Evolutionary conservation across 306 rosid genomes (phyloP), one percentile per base, ranked within the genome.

Genomic region (Geum urbanum): DNA sequence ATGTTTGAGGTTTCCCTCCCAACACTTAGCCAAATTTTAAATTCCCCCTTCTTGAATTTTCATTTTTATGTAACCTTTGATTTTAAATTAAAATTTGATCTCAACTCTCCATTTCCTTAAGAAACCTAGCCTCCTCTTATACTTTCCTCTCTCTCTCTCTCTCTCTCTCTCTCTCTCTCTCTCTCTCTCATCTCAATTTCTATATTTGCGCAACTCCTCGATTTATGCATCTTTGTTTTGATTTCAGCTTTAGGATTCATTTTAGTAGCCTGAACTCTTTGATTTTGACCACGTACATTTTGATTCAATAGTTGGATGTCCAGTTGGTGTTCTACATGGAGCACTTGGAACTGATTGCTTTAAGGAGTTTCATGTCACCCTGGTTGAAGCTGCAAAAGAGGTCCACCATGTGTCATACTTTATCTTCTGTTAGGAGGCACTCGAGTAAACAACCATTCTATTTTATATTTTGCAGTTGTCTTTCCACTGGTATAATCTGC

Each of bases 321-420:
- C n/a, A n/a, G n/a, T 91, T 73, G 89, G 88, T 69, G 74, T 95
- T 67, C 99, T 91, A 54, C 89, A 91, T 78, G 99, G 99, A 16
- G 95, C 99, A 44, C 92, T 89, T 50, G 96, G 92, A 73, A 87
- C 97, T 65, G 63, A 40, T 66, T 95, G 99, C 89, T 95, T 91
- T 73, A 78, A 76, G 82, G 89, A 91, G 71, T 95, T 95, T 76
- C 99, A 95, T 71, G 47, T 35, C 74, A 75, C 89, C 76, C 84
- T 95, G 3, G 81, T 80, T 70, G 84, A 76, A 76, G 97, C 99
- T 74, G 91, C 95, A 64, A 83, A 86, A 84, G 81, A 89, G 96
- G 97, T 95, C 32, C 64, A 59, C 27, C 70, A 63, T 63, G 70
- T 65, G 76, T 3, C 18, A 16, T 56, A 67, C 70, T 43, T 46